Base-by-base conservation (phyloP, 192 early-diverging fungal species). In the Oehlia diaphana region DNA sequence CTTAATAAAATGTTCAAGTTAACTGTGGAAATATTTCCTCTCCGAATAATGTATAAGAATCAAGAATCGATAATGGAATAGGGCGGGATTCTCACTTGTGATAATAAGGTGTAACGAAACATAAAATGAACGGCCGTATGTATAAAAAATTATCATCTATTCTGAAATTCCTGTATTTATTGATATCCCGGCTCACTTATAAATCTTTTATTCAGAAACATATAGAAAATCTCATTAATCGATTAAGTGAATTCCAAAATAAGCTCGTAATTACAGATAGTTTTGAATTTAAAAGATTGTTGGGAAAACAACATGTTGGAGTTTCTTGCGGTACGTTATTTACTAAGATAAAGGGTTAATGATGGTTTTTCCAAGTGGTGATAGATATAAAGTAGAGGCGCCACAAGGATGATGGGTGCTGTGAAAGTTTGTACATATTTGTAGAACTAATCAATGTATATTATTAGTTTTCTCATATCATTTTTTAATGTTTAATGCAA, bases 251-350 rank as follows among this genome's bases (percentile, higher is more conserved):
- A 44, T 65, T 77, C 21, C 39, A 37, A 65, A 76, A 44, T 3
- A 42, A 65, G 2, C 66, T 68, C 35, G 1, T 39, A 67, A 33
- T 16, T 67, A 67, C 62, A 21, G 19, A 31, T 44, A 63, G 35
- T 44, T 10, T 65, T 0, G 63, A 66, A 77, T 77, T 77, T 35
- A 77, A 77, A 19, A 19, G 31, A 28, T 77, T 77, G 23, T 31
- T 77, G 23, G 63, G 75, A 65, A 77, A 65, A 63, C 39, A 77
- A 66, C 7, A 65, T 44, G 44, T 77, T 65, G 63, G 75, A 68
- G 75, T 77, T 66, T 63, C 42, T 58, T 77, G 75, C 44, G 39
- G 63, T 33, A 37, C 66, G 16, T 33, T 33, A 68, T 68, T 68
- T 68, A 26, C 66, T 68, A 19, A 4, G 42, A 77, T 66, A 26